Evolutionary conservation across 257 asterid genomes (phyloP).

Genomic region (Linaria vulgaris): DNA sequence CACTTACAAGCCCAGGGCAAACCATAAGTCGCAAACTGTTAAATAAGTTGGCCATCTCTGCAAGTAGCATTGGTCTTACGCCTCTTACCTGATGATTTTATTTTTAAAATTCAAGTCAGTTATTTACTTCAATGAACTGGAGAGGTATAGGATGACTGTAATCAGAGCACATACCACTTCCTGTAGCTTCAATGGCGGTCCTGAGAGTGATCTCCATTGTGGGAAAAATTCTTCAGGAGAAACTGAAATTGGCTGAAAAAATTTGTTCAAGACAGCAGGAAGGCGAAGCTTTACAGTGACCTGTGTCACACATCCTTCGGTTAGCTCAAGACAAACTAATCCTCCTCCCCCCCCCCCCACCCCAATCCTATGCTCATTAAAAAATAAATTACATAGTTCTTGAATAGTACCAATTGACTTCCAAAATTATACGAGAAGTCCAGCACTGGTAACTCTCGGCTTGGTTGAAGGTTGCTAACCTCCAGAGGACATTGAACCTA

Average conservation of each 20-base stretch:
- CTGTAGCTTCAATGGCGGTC: conserved; percentile 93
- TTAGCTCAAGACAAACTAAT: conserved; percentile 28
- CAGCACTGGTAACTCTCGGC: conserved; percentile 91
- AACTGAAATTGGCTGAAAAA: conserved; percentile 71
- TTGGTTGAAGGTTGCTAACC: conserved; percentile 77
- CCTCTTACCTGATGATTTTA: conserved; percentile 75
- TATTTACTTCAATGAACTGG: conserved; percentile 11
- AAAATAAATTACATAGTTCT: conserved; percentile 9
- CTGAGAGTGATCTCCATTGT: conserved; percentile 96
- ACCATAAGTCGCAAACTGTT: conserved; percentile 57
- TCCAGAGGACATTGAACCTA: conserved; percentile 97
- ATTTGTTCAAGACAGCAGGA: conserved; percentile 84
- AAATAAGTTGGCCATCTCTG: conserved; percentile 76
- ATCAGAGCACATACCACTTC: conserved; percentile 70
- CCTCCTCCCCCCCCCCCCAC: neutral
- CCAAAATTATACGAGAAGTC: conserved; percentile 82
- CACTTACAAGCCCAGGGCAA: conserved; percentile 87
- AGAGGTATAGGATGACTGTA: conserved; percentile 12
- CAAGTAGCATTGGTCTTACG: conserved; percentile 74
- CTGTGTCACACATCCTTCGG: conserved; percentile 39
- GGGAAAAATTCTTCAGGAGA: conserved; percentile 90
- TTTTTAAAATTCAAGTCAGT: conserved; percentile 25
- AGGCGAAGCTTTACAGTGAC: conserved; percentile 87
- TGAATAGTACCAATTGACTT: conserved; percentile 53
- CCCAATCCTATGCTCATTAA: neutral